Evolutionary conservation across 371 early-diverging fungal genomes (phyloP).

Genomic region (Polyrhizophydium stewartii): DNA sequence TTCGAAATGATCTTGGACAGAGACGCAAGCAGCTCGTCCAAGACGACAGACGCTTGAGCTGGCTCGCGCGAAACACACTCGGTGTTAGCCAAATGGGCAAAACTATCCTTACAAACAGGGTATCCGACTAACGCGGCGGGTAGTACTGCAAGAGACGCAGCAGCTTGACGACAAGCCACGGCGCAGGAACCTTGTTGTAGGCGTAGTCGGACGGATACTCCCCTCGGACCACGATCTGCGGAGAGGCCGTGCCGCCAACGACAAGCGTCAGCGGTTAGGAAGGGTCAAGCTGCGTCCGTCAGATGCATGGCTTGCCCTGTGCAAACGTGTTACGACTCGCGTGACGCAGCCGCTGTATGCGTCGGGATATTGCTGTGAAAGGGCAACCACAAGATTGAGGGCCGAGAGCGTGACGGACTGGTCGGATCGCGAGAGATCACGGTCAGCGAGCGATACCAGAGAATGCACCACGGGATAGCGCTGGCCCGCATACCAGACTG

Average conservation of each 20-base stretch:
- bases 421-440: background rate
- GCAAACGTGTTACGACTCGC: constrained; percentile 72
- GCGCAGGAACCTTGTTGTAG: constrained; percentile 95
- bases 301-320: constrained; percentile 51
- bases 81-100: constrained; percentile 7
- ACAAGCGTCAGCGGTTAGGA: background rate
- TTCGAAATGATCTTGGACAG: background rate
- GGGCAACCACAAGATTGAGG: constrained; percentile 76
- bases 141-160: constrained; percentile 91
- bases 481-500: constrained; percentile 61
- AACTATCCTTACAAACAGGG: constrained; percentile 3
- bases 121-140: constrained; percentile 65
- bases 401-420: constrained; percentile 86
- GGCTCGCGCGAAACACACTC: background rate
- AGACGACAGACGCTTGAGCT: background rate
- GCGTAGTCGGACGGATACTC: constrained; percentile 83
- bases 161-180: constrained; percentile 96
- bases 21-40: background rate
- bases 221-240: constrained; percentile 76
- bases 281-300: background rate
- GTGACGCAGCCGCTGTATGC: constrained; percentile 69
- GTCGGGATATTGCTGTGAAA: constrained; percentile 85
- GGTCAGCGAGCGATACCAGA: constrained; percentile 4
- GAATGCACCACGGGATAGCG: background rate
- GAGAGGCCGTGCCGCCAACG: background rate